phyloP scores from a whole-genome alignment of 78 protist species.

The Dictyostelium citrinum region DNA sequence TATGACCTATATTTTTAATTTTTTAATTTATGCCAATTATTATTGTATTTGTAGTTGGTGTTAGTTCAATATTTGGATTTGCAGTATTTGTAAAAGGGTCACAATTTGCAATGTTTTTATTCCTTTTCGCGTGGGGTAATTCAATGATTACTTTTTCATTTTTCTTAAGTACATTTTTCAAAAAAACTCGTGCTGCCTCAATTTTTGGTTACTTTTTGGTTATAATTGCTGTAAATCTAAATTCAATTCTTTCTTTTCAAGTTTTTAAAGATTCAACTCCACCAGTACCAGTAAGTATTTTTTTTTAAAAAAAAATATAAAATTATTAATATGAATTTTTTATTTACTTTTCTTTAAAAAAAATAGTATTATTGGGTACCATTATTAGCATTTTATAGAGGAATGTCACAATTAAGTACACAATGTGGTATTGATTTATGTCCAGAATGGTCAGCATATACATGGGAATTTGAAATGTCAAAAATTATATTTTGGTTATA shows the following conservation, averaged over 20 bases:
- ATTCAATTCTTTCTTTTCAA: constrained; percentile 18
- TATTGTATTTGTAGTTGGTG: constrained; percentile 19
- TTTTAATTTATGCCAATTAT: constrained; percentile 45
- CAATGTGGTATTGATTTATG: constrained; percentile 49
- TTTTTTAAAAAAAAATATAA: not conserved
- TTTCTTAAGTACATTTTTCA: constrained; percentile 67
- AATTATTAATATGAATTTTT: no score
- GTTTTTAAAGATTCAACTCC: not conserved
- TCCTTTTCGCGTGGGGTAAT: constrained; percentile 80
- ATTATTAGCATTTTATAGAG: constrained; percentile 78
- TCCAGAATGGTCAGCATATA: constrained; percentile 27
- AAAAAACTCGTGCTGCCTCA: constrained; percentile 56
- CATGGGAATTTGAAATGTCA: constrained; percentile 51
- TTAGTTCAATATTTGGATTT: constrained; percentile 26
- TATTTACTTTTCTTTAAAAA: no score
- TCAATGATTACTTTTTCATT: constrained; percentile 68
- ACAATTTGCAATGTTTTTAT: constrained; percentile 41
- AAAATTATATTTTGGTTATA: constrained; percentile 52
- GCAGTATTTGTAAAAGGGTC: constrained; percentile 26
- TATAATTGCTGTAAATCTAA: constrained; percentile 67
- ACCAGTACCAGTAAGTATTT: not conserved
- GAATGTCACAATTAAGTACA: constrained; percentile 36
- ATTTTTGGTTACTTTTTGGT: constrained; percentile 75
- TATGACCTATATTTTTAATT: constrained; percentile 78
- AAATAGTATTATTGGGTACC: constrained; percentile 42